Conservation (phyloP, 2,329 filamentous ascomycete species). For the Stachybotrys elegans region DNA sequence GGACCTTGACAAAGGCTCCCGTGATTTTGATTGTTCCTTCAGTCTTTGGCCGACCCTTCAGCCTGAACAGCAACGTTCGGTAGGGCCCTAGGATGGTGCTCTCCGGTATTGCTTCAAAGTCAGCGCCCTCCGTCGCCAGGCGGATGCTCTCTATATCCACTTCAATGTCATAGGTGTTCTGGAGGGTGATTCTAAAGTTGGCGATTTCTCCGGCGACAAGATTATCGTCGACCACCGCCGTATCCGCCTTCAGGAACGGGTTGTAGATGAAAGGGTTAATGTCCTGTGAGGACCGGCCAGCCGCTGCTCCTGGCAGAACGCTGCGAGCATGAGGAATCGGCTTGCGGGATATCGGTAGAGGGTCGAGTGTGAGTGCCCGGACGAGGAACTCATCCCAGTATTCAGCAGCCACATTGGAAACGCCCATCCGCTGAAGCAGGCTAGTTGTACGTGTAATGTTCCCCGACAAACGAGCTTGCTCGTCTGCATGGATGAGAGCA, state of each 20-base stretch:
- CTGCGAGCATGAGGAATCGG: constrained; percentile 62
- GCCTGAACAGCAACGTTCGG: constrained; percentile 70
- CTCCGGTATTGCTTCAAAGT: constrained; percentile 63
- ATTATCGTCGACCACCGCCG: constrained; percentile 52
- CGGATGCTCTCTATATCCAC: constrained; percentile 79
- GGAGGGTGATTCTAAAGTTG: constrained; percentile 75
- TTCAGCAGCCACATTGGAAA: constrained; percentile 66
- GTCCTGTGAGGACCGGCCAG: constrained; percentile 50
- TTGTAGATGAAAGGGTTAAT: constrained; percentile 93
- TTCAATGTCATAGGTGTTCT: constrained; percentile 93
- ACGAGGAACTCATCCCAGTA: constrained; percentile 98
- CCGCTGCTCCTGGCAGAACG: constrained; percentile 45
- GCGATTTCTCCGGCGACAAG: constrained; percentile 76
- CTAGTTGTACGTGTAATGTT: constrained; percentile 81
- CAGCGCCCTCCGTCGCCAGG: constrained; percentile 67
- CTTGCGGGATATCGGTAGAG: constrained; percentile 51
- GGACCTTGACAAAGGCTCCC: constrained; percentile 74
- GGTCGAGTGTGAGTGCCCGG: constrained; percentile 67
- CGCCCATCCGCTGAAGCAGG: constrained; percentile 70
- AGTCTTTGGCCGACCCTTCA: constrained; percentile 62
- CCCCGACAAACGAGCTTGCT: constrained; percentile 77
- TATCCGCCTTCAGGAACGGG: constrained; percentile 70
- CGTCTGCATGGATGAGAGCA: constrained; percentile 69
- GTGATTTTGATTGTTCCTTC: constrained; percentile 68
- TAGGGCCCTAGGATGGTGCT: constrained; percentile 72